Conservation (phyloP, 768 basidiomycete genomes). For the Podaxis carcinomalis region DNA sequence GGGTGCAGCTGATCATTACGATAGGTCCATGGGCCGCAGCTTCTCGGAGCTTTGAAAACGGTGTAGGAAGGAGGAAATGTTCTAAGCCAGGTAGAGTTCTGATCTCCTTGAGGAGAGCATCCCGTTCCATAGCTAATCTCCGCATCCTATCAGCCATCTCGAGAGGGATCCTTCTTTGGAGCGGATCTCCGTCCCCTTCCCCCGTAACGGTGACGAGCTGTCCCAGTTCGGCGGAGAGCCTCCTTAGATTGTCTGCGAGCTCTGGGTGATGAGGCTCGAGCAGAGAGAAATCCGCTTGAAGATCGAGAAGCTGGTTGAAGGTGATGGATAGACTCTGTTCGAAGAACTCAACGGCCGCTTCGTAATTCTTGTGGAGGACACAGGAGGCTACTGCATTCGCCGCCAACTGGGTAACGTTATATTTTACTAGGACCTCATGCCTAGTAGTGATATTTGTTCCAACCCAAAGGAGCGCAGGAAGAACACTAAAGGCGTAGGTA, state of each 20-base stretch:
- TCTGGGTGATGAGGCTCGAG: not conserved
- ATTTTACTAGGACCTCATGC: no score
- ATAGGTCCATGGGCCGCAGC: not conserved
- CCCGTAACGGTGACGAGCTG: not conserved
- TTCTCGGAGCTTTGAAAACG: not conserved
- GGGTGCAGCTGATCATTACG: not conserved
- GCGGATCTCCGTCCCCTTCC: not conserved
- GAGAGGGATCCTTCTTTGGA: not conserved
- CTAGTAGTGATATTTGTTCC: no score
- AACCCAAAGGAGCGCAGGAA: no score
- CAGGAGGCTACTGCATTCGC: not conserved
- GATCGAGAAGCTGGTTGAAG: no score
- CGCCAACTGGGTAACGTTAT: no score
- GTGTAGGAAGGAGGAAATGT: not conserved
- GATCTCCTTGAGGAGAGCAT: not conserved
- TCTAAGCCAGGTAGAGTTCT: not conserved
- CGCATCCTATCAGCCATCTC: not conserved
- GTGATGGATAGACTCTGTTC: not conserved
- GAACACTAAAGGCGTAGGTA: no score
- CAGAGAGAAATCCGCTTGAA: not conserved
- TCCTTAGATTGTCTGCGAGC: not conserved
- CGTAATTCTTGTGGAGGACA: not conserved
- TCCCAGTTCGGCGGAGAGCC: not conserved
- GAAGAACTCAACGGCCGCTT: not conserved
- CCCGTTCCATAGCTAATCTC: not conserved